Evolutionary conservation across 768 basidiomycete species (phyloP), one percentile per base, ranked within the genome.

Genomic region (Suillus discolor): DNA sequence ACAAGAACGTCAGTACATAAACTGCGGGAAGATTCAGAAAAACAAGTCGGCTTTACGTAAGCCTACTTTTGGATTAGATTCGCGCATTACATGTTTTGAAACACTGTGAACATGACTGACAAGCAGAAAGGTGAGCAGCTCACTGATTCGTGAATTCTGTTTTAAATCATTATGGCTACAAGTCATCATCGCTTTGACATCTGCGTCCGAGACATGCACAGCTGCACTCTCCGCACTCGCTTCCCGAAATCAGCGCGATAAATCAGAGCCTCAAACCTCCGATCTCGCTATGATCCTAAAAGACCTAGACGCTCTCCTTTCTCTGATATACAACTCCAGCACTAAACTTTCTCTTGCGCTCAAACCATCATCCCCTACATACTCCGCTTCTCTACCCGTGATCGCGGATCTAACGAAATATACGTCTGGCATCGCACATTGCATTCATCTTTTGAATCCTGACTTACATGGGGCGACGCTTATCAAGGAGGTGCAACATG

Each of bases 281-380:
- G 68, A 76, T 34, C 74, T 84, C 41, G 31, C 74, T 6, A 72
- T 82, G 63, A 68, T 92, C 55, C 83, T 80, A 68, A 80, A 81
- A 41, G 91, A 92, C 71, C 75, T 89, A 20, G 65, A 86, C 25
- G 83, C 87, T 2, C 76, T 91, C 42, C 79, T 91, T 54, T 78
- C 85, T 6, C 80, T 90, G 67, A 71, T 91, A n/a, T 79, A 89
- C 73, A 74, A 79, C 25, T 76, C 83, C 38, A 77, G 84, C 6
- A 91, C 89, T 23, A 91, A 89, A 71, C 73, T 90, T 31, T 80
- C 90, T 5, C 82, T 92, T 41, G 80, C 84, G 1, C 80, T 90
- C 61, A 90, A 88, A 51, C 87, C 89, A 6, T 74, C 85, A 4
- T 78, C 81, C 0, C 86, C 86, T 1, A 78, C 86, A 6, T 83